Evolutionary conservation across 2,329 filamentous ascomycete species (phyloP), one percentile per base, ranked within the genome.

Genomic region (Penicillium expansum): DNA sequence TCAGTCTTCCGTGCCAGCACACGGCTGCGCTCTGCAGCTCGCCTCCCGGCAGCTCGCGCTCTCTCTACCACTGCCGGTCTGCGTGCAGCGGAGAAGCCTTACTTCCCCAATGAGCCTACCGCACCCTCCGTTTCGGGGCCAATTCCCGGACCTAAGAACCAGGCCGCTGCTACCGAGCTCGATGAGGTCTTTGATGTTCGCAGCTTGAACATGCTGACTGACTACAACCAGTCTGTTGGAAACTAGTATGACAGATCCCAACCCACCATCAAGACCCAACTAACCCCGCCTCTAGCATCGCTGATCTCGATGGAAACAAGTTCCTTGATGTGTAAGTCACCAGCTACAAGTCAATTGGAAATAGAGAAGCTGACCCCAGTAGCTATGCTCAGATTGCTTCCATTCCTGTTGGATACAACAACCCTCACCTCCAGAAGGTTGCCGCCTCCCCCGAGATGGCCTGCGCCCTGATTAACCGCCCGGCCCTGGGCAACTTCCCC

Each of bases 381-480:
- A 55, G 52, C 9, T 93, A 93, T 71, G 90, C 92, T 50, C 92
- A 96, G 77, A 96, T 96, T 70, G 92, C 92, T 61, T 96, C 91
- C 41, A 96, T 96, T 67, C 90, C 92, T 4, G 82, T 96, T 44
- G 92, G 92, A 59, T 96, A 96, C 83, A 96, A 93, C 82, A 96
- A 96, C 79, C 87, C 90, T 7, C 77, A 82, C 62, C 83, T 96
- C 60, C 79, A 84, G 64, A 81, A 86, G 67, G 86, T 87, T 33
- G 89, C 90, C 27, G 83, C 83, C 60, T 88, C 87, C 55, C 86
- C 87, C 24, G 88, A 92, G 68, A 95, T 96, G 90, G 79, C 86
- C 68, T 86, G 82, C 57, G 85, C 90, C 55, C 79, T 96, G 67
- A 89, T 96, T 80, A 96, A 96, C 82, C 85, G 92, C 50, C 92